Conservation (phyloP, 768 basidiomycete species). For the Tylopilus balloui region DNA sequence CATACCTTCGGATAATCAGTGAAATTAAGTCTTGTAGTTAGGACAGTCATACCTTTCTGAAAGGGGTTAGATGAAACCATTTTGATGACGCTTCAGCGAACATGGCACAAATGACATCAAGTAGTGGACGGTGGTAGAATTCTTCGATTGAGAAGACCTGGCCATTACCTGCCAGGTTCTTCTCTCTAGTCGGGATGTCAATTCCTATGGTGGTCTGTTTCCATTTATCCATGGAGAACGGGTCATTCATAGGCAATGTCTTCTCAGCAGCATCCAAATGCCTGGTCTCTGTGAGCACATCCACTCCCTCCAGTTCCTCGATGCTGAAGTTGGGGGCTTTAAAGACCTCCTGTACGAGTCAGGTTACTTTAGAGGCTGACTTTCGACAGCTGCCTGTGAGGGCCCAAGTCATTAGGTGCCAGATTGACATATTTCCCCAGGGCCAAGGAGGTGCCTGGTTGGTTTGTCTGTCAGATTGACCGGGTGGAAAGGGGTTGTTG, state of each 20-base stretch:
- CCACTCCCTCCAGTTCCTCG: background rate
- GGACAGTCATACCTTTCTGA: conserved; percentile 14
- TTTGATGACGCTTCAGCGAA: conserved; percentile 6
- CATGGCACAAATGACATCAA: conserved; percentile 4
- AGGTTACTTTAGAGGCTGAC: background rate
- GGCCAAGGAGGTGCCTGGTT: conserved; percentile 8
- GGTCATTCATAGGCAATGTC: background rate
- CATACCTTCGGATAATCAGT: background rate
- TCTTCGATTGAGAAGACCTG: conserved; percentile 26
- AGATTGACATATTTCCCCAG: conserved; percentile 12
- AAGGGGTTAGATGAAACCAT: conserved; percentile 24
- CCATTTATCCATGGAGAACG: conserved; percentile 3
- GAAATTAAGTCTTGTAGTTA: no score
- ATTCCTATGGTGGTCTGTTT: background rate
- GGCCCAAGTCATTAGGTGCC: conserved; percentile 10
- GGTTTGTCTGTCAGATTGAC: background rate
- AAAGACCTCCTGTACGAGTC: background rate
- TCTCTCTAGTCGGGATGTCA: background rate
- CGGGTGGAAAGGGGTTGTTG: background rate
- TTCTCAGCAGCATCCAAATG: background rate
- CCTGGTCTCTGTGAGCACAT: background rate
- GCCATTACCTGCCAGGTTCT: conserved; percentile 4
- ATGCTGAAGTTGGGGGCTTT: conserved; percentile 3
- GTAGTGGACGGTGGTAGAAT: conserved; percentile 22
- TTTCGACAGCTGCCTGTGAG: conserved; percentile 3